These are phyloP conservation scores for Salvia sclarea DNA, from an alignment of 305 asterid genomes.

Conservation along the genomic window DNA sequence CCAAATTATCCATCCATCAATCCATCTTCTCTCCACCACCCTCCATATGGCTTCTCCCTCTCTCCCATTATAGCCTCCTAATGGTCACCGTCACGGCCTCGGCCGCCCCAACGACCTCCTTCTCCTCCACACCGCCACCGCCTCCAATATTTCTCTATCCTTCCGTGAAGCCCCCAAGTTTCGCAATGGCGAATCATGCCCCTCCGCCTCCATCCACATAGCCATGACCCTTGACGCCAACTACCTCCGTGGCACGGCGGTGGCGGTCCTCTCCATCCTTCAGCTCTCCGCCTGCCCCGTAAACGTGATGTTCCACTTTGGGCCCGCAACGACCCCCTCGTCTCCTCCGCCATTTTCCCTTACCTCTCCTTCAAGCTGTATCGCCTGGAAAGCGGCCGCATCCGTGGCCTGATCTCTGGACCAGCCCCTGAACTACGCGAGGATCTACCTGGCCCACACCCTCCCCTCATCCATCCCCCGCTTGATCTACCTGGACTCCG, in stretches of 20 bases:
- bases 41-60: slow-evolving; percentile 37
- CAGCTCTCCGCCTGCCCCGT: slow-evolving; percentile 61
- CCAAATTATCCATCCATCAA: slow-evolving; percentile 28
- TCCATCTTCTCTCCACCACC: no score
- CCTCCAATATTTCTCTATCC: no score
- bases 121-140: not conserved
- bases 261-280: slow-evolving; percentile 51
- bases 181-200: slow-evolving; percentile 44
- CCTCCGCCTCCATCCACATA: slow-evolving; percentile 38
- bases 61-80: slow-evolving; percentile 34
- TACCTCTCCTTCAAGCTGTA: slow-evolving; percentile 45
- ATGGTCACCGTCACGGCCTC: slow-evolving; percentile 35
- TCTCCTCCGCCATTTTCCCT: slow-evolving; percentile 44
- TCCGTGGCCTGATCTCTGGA: slow-evolving; percentile 51
- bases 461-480: slow-evolving; percentile 41
- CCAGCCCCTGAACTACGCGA: slow-evolving; percentile 52
- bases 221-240: slow-evolving; percentile 57
- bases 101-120: not conserved
- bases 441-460: slow-evolving; percentile 42
- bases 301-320: slow-evolving; percentile 50
- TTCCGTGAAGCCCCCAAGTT: slow-evolving; percentile 51
- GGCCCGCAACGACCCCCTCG: slow-evolving; percentile 34
- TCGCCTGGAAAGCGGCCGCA: slow-evolving; percentile 37
- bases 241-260: slow-evolving; percentile 59
- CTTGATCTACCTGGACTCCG: slow-evolving; percentile 52